Evolutionary conservation across 768 basidiomycete species (phyloP).

Genomic region (Suillus subluteus): DNA sequence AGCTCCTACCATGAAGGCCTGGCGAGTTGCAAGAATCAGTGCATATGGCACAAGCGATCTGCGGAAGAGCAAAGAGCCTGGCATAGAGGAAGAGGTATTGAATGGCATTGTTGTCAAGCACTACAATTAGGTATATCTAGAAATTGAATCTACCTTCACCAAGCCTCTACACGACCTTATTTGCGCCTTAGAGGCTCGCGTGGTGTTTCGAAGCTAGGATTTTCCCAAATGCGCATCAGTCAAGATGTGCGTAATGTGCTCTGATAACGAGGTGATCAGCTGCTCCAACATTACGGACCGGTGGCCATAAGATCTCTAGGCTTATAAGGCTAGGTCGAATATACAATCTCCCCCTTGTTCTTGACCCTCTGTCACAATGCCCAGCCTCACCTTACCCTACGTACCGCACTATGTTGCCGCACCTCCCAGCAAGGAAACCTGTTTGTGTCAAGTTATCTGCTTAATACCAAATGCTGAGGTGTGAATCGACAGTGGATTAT

Average conservation of each 20-base stretch:
- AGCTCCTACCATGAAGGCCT: slow-evolving; percentile 55
- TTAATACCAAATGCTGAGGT: background rate
- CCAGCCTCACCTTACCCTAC: slow-evolving; percentile 35
- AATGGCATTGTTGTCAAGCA: slow-evolving; percentile 61
- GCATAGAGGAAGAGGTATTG: slow-evolving; percentile 58
- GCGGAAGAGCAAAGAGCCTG: slow-evolving; percentile 42
- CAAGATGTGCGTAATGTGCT: background rate
- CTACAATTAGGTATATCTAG: slow-evolving; percentile 43
- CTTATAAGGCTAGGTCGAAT: background rate
- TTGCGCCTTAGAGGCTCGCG: background rate
- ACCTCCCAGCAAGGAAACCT: slow-evolving; percentile 35
- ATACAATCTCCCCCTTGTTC: background rate
- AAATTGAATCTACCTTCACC: background rate
- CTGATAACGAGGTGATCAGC: background rate
- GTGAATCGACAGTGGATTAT: slow-evolving; percentile 45
- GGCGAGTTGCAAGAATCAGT: slow-evolving; percentile 52
- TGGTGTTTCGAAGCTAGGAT: background rate
- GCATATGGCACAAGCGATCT: slow-evolving; percentile 55
- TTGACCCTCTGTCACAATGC: slow-evolving; percentile 28
- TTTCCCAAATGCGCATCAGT: background rate
- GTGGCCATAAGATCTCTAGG: background rate
- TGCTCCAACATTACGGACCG: background rate
- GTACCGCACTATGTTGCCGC: slow-evolving; percentile 42
- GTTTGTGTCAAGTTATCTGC: slow-evolving; percentile 29
- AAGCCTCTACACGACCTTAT: background rate